phyloP scores from a whole-genome alignment of 495 filamentous ascomycete species.

The Penicillium verhagenii region DNA sequence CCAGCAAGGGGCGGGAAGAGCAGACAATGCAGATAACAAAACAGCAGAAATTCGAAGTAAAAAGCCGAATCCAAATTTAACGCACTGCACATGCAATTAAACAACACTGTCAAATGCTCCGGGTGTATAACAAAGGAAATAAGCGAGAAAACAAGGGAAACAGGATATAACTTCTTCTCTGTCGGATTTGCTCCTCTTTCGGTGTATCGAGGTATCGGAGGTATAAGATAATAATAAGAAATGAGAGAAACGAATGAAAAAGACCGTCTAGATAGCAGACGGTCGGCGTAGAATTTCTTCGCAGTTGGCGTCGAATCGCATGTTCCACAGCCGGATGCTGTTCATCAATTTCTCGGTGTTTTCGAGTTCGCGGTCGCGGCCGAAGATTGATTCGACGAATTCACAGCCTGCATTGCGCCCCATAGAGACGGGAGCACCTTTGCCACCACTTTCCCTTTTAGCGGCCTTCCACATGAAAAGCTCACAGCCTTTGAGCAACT shows the following conservation, averaged over 20 bases:
- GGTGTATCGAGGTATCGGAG: not conserved
- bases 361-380: slow-evolving; percentile 85
- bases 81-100: slow-evolving; percentile 32
- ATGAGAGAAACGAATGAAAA: not conserved
- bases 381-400: slow-evolving; percentile 97
- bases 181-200: not conserved
- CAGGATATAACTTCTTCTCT: slow-evolving; percentile 3
- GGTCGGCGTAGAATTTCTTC: slow-evolving; percentile 75
- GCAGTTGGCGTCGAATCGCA: slow-evolving; percentile 95
- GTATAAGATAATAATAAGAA: not conserved
- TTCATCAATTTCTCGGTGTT: slow-evolving; percentile 95
- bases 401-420: slow-evolving; percentile 92
- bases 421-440: slow-evolving; percentile 62
- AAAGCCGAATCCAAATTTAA: slow-evolving; percentile 28
- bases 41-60: slow-evolving; percentile 22
- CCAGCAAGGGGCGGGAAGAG: slow-evolving; percentile 13
- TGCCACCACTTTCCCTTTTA: slow-evolving; percentile 60
- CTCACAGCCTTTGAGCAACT: slow-evolving; percentile 86
- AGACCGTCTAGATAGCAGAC: slow-evolving; percentile 22
- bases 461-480: slow-evolving; percentile 86
- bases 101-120: slow-evolving; percentile 25
- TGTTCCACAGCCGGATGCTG: slow-evolving; percentile 86
- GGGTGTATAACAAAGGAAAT: slow-evolving; percentile 10
- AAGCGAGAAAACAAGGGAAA: slow-evolving; percentile 2
- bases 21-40: slow-evolving; percentile 16